Base-by-base conservation (phyloP, 768 basidiomycete genomes). In the Panaeolus cyanescens region DNA sequence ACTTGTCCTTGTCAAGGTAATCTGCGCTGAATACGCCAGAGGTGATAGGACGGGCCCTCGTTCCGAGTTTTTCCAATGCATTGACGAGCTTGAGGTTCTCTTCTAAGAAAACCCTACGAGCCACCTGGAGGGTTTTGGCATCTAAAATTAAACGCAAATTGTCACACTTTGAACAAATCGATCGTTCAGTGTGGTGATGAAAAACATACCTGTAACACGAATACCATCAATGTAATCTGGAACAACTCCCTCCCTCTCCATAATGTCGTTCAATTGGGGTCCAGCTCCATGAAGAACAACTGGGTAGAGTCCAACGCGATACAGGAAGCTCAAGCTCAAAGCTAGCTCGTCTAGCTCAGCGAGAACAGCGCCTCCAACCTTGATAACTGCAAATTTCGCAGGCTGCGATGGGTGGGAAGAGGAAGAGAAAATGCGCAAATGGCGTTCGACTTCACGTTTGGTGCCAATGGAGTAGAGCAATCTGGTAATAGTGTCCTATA, bases 171-270 rank as follows among this genome's bases (percentile, higher is more conserved):
- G 50, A 36, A 28, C 30, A 28, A 50, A 12, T 28, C 15, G 25
- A 28, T 28, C 45, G 15, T 25, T 28, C 25, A 50, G n/a, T 13
- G 45, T 28, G 45, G 45, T 20, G 54, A 53, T 36, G 36, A 17
- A 53, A 36, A 30, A 74, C 88, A 56, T 58, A 93, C 93, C 91
- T 50, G 97, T 99, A 64, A 99, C 94, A 45, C 97, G 88, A 68
- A 99, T 99, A 33, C 97, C 96, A 70, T 98, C 96, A 64, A 92
- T 95, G 77, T 98, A 99, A 76, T 98, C 95, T 1, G 97, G 96
- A 22, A 95, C 85, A 56, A 99, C 88, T 32, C 97, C 97, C 71
- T 94, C 96, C 22, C 85, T 77, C 70, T 98, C 95, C 63, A 99
- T 89, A 67, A 97, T 93, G 62, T 89, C 88, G 78, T 99, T 99